Percentiles rank a stretch among this genome's conserved stretches.
Evolutionary conservation across 257 asterid genomes (phyloP).

Genomic region (Thymus mandschuricus): DNA sequence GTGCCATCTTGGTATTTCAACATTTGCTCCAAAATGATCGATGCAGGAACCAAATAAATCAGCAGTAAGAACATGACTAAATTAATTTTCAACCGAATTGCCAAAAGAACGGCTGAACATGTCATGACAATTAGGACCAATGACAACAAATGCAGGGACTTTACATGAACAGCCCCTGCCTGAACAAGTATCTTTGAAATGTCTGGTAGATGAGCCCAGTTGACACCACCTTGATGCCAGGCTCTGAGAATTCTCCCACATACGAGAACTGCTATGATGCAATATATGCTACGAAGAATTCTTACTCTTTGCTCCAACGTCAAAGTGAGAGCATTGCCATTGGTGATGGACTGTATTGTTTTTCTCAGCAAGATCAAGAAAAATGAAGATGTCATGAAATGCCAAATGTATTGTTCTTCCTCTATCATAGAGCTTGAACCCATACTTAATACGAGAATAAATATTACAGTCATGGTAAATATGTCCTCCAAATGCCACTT

Average conservation of each 20-base stretch:
- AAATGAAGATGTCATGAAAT: conserved; percentile 69
- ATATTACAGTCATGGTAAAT: conserved; percentile 47
- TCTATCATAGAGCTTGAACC: conserved; percentile 97
- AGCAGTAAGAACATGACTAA: conserved; percentile 39
- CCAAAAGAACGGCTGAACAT: conserved; percentile 42
- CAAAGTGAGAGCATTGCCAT: conserved; percentile 29
- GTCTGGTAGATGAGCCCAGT: conserved; percentile 88
- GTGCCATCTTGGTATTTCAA: conserved; percentile 44
- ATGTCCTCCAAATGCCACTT: conserved; percentile 65
- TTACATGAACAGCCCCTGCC: conserved; percentile 52
- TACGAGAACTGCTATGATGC: conserved; percentile 49
- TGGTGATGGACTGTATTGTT: conserved; percentile 46
- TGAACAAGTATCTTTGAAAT: conserved; percentile 75
- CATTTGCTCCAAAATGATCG: conserved; percentile 56
- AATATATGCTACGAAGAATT: conserved; percentile 34
- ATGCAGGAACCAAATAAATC: conserved; percentile 53
- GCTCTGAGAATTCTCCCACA: conserved; percentile 85
- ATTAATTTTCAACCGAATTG: conserved; percentile 38
- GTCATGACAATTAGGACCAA: conserved; percentile 47
- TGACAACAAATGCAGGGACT: conserved; percentile 60
- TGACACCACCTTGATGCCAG: conserved; percentile 99
- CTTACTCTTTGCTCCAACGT: conserved; percentile 28
- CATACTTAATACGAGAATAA: conserved; percentile 65
- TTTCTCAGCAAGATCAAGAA: conserved; percentile 68
- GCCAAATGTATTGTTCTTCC: conserved; percentile 94